These are phyloP conservation scores for Kuraishia cidri DNA, from an alignment of 805 yeast genomes.

Conservation along the genomic window DNA sequence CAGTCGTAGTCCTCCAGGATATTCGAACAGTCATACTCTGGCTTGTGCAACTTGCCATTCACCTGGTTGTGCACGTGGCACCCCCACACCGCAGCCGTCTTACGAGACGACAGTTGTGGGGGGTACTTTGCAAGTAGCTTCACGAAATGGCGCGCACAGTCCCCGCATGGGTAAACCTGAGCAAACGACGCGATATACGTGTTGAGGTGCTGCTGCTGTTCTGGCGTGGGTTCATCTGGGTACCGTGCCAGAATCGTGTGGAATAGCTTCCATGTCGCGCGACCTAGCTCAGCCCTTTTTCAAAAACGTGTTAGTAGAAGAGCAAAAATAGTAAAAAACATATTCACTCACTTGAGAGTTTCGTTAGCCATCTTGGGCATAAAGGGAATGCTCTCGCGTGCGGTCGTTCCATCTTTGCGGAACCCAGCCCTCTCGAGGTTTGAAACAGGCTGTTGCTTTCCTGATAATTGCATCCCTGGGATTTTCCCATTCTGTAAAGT, in stretches of 20 bases:
- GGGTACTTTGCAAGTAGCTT: conserved; percentile 63
- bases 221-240: conserved; percentile 69
- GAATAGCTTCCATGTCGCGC: conserved; percentile 85
- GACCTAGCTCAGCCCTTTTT: conserved; percentile 79
- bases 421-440: conserved; percentile 1
- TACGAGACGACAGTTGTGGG: conserved; percentile 72
- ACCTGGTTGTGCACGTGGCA: conserved; percentile 88
- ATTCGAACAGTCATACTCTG: conserved; percentile 73
- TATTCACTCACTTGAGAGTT: conserved; percentile 15
- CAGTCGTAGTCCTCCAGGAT: conserved; percentile 91
- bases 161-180: conserved; percentile 94
- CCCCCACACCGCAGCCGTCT: conserved; percentile 92
- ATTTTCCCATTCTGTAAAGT: too few relatives aligned
- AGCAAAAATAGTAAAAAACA: not conserved
- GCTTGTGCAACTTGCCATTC: conserved; percentile 61
- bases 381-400: conserved; percentile 32
- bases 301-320: conserved; percentile 10
- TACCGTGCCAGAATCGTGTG: conserved; percentile 90
- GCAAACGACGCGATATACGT: conserved; percentile 70
- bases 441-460: not conserved
- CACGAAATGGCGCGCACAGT: conserved; percentile 89
- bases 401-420: not conserved
- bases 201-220: conserved; percentile 53
- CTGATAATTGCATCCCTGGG: not conserved
- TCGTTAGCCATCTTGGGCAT: conserved; percentile 95